Evolutionary conservation across 768 basidiomycete genomes (phyloP), one percentile per base, ranked within the genome.

Genomic region (Termitomyces sp.): DNA sequence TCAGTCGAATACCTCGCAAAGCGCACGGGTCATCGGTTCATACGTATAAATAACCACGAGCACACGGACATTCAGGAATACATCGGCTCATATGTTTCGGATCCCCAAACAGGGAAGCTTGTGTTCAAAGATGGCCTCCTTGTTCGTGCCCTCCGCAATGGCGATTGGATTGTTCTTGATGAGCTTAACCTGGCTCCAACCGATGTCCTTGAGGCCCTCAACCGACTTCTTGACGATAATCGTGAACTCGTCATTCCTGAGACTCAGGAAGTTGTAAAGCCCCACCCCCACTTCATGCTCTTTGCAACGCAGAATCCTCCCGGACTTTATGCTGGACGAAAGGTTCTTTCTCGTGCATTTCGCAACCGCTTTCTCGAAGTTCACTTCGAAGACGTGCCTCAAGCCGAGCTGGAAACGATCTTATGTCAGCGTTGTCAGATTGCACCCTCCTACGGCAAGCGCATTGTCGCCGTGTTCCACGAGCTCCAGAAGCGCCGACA

Each of bases 11-110:
- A 95, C 68, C 82, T 99, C 27, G 96, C 97, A 5, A 84, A 83
- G 57, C 80, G 89, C 52, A 97, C 94, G 0, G 96, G 97, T 0
- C 97, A 99, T 74, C 85, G 82, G 33, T 98, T 98, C 69, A 86
- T 99, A 29, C 91, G 97, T 38, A 98, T 99, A 78, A 99, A 99
- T 74, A 99, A 99, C 64, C 97, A 99, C 72, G 97, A 99, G 59
- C 97, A 98, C 65, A 99, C 97, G 5, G 97, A 99, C 66, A 97
- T 99, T 47, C 97, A 99, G 65, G 97, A 99, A 67, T 99, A 99
- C 65, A 79, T 98, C 43, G 97, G 97, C 3, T 94, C 94, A 0
- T 99, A 99, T 65, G 85, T 95, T 22, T 95, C 97, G 2, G 94
- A 98, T 68, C 85, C 94, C 7, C 66, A 80, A 13, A 92, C 94